Evolutionary conservation across 345 rosid species (phyloP).

Genomic region (Melaleuca alternifolia): DNA sequence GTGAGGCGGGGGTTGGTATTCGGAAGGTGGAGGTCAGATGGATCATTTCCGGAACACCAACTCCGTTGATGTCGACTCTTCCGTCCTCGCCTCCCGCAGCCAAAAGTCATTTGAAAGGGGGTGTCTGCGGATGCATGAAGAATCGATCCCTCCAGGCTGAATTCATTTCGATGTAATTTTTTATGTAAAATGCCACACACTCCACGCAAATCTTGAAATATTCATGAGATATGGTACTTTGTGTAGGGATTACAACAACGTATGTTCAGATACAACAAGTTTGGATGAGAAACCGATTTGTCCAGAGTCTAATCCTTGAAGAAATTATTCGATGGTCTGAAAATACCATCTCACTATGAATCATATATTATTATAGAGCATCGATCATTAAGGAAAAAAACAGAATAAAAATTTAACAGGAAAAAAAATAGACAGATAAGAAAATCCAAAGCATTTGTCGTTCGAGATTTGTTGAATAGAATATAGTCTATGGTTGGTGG

Average conservation of each 20-base stretch:
- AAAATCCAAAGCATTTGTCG: not conserved
- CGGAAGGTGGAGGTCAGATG: not conserved
- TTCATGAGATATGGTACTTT: not conserved
- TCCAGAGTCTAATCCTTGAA: accelerated
- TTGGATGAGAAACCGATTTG: not conserved
- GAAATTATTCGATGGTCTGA: accelerated
- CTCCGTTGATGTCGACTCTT: not conserved
- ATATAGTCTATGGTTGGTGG: not conserved
- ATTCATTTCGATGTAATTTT: not conserved
- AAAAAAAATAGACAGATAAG: not conserved
- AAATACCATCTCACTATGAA: accelerated
- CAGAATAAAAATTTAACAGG: not conserved
- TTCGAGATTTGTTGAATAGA: not conserved
- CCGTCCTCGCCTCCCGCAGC: not conserved
- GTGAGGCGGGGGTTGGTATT: not conserved
- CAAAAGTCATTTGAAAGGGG: too few species aligned
- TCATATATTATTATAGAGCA: not conserved
- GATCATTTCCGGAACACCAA: not conserved
- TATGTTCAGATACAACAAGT: not conserved
- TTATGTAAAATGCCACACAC: too few species aligned
- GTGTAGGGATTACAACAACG: not conserved
- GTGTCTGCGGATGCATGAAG: not conserved
- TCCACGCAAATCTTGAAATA: not conserved
- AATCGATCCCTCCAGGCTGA: not conserved
- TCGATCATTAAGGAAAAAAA: not conserved